Conservation (phyloP, 2,329 filamentous ascomycete genomes). For the Zasmidium cellare region DNA sequence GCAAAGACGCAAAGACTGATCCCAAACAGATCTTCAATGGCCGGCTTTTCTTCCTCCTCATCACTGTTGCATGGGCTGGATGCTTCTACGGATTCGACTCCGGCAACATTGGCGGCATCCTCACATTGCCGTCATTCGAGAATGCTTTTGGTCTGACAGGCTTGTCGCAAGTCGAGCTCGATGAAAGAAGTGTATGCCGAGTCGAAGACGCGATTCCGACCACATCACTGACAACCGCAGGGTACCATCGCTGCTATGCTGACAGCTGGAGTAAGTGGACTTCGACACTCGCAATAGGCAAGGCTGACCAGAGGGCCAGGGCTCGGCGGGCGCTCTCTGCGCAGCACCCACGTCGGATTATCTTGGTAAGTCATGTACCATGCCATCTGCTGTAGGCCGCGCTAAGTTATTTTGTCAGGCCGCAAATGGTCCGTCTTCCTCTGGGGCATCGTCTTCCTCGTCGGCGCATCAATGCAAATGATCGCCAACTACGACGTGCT, state of each 20-base stretch:
- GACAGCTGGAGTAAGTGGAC: slow-evolving; percentile 13
- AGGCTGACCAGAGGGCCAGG: not conserved
- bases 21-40: slow-evolving; percentile 19
- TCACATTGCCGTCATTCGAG: slow-evolving; percentile 20
- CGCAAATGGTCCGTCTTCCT: slow-evolving; percentile 23
- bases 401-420: too few species aligned
- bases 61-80: slow-evolving; percentile 19
- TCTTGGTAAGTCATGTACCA: too few species aligned
- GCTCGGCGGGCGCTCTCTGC: slow-evolving; percentile 18
- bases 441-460: slow-evolving; percentile 19
- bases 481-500: slow-evolving; percentile 18
- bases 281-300: not conserved
- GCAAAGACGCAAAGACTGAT: slow-evolving; percentile 20
- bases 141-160: slow-evolving; percentile 17
- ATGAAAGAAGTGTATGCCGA: slow-evolving; percentile 3
- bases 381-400: too few species aligned
- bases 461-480: slow-evolving; percentile 21
- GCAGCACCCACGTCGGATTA: slow-evolving; percentile 18
- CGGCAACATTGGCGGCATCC: slow-evolving; percentile 20
- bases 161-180: slow-evolving; percentile 11
- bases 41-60: slow-evolving; percentile 15
- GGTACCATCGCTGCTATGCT: slow-evolving; percentile 21
- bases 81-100: slow-evolving; percentile 22
- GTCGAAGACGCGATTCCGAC: too few species aligned
- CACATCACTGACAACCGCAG: not conserved